Base-by-base conservation (phyloP, 1,284 basidiomycete species). In the Apiotrichum sp. region DNA sequence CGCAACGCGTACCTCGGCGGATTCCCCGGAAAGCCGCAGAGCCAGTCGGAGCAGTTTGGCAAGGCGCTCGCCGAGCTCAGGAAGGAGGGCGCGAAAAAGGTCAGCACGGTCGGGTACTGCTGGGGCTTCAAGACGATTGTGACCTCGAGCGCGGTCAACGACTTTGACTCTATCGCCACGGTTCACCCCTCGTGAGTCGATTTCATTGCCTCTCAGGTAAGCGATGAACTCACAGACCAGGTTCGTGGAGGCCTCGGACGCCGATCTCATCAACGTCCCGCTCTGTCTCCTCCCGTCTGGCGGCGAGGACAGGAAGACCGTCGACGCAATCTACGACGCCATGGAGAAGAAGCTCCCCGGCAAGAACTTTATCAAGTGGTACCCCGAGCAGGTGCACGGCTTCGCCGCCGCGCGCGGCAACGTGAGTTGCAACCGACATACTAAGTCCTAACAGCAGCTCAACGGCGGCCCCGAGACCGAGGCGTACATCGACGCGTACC, bases 91-190 rank as follows among this genome's bases (percentile, higher is more conserved):
- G 64, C 64, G 32, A 41, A 61, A 14, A 74, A 70, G 56, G 55
- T 79, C 50, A 78, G 71, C 22, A 56, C 68, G 6, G 62, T 74
- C 50, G 78, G 78, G 34, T 74, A 66, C 68, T 80, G 78, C 69
- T 76, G 75, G 71, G 72, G 73, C 48, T 72, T 64, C 59, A 74
- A 75, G 63, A 65, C 63, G n/a, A 47, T 62, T 13, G 57, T 67
- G 4, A 38, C 55, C 7, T 52, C 62, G 33, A 60, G 65, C 53
- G 62, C 56, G 13, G 53, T 57, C 36, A 62, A 61, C 32, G 54
- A 61, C 10, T 64, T 69, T 43, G 60, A 65, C 9, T 71, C 69
- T 29, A 60, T 75, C 16, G 68, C 70, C 13, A 56, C 62, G 33
- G 52, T 51, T 45, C 74, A 76, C 64, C 75, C 75, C 38, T 70